phyloP scores from a whole-genome alignment of 2,329 filamentous ascomycete genomes.

The Alternaria panax region DNA sequence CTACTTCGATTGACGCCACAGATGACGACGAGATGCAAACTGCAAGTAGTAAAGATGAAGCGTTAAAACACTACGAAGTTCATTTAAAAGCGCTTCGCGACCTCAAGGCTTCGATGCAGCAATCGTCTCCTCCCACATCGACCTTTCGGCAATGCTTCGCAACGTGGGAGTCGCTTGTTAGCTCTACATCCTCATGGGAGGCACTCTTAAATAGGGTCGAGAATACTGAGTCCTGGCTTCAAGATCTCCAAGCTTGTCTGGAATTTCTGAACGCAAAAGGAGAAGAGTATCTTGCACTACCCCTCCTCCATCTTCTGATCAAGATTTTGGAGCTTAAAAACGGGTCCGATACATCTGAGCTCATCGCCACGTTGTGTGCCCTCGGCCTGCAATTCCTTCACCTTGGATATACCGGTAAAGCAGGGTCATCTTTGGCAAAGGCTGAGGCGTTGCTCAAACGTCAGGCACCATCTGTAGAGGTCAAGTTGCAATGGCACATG shows the following conservation, averaged over 20 bases:
- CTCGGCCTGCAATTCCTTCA: slow-evolving; percentile 64
- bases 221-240: slow-evolving; percentile 57
- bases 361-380: slow-evolving; percentile 54
- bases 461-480: slow-evolving; percentile 53
- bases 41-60: slow-evolving; percentile 38
- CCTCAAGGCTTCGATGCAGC: slow-evolving; percentile 55
- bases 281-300: slow-evolving; percentile 58
- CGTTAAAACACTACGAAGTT: slow-evolving; percentile 40
- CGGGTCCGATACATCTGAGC: slow-evolving; percentile 46
- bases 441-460: slow-evolving; percentile 60
- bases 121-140: slow-evolving; percentile 32
- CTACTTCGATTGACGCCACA: slow-evolving; percentile 3
- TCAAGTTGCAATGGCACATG: slow-evolving; percentile 68
- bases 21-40: not conserved
- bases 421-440: slow-evolving; percentile 64
- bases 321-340: slow-evolving; percentile 58
- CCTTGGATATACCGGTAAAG: slow-evolving; percentile 67
- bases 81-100: slow-evolving; percentile 48
- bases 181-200: slow-evolving; percentile 42
- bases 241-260: slow-evolving; percentile 61
- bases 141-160: slow-evolving; percentile 43
- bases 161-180: slow-evolving; percentile 50
- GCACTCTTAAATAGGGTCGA: slow-evolving; percentile 58
- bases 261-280: slow-evolving; percentile 67
- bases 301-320: slow-evolving; percentile 58